Evolutionary conservation across 805 yeast species (phyloP), one percentile per base, ranked within the genome.

Genomic region (Helenozyma baotianmanensis): DNA sequence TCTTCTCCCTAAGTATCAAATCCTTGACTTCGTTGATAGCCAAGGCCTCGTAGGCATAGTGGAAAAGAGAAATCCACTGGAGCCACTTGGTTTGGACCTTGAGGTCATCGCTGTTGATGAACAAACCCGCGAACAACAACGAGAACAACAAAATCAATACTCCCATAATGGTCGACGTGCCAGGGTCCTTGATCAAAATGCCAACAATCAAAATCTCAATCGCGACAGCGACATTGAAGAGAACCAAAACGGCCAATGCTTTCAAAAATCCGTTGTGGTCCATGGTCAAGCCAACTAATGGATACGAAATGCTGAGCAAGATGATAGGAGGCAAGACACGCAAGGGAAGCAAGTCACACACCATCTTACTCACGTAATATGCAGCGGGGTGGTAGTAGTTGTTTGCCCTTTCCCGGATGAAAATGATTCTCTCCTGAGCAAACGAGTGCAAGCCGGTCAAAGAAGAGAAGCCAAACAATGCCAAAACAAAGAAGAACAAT

Each of bases 21-120:
- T 86, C 84, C 50, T 81, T 83, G 8, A 90, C 97, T 54, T 92
- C 98, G 57, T 92, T 92, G 35, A 92, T 89, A 3, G 88, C 72
- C 43, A 92, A 65, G 0, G 97, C 86, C 55, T 92, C 98, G 55
- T 90, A 92, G 0, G 96, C 97, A 53, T 88, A 92, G 58, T 92
- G 97, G 71, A 90, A 92, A 33, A 90, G 76, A 1, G 97, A 88
- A 15, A 89, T 56, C 64, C 82, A 83, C 59, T 88, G 88, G 44
- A 89, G 66, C 74, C 85, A 80, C 34, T 74, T 74, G 37, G 88
- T 74, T 39, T 70, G 77, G 14, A 61, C 59, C 16, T 50, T 68
- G 27, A 66, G 51, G 36, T 65, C 69, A 30, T 85, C 87, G 35
- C 88, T 86, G 56, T 90, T 90, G 51, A 92, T 78, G 54, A 92